Conservation (phyloP, 768 basidiomycete genomes). For the Sarcodon aspratus region DNA sequence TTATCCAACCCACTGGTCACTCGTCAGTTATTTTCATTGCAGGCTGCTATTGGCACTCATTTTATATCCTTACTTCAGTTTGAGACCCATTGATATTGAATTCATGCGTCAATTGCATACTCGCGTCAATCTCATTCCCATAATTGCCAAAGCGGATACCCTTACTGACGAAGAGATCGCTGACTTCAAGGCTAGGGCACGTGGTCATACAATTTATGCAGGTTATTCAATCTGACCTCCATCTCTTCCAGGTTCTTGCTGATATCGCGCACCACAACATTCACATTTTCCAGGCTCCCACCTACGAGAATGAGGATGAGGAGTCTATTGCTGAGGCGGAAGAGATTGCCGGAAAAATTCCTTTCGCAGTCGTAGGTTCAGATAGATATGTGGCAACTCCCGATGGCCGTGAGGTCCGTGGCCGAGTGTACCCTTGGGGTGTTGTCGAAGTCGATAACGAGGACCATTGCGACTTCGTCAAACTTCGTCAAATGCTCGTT, state of each 20-base stretch:
- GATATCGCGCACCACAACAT: slow-evolving; percentile 96
- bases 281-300: slow-evolving; percentile 95
- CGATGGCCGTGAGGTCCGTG: slow-evolving; percentile 88
- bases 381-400: slow-evolving; percentile 70
- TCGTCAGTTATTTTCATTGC: slow-evolving; percentile 48
- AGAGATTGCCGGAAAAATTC: slow-evolving; percentile 96
- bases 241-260: slow-evolving; percentile 55
- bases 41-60: not conserved
- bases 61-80: slow-evolving; percentile 28
- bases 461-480: slow-evolving; percentile 98
- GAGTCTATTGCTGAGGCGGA: slow-evolving; percentile 96
- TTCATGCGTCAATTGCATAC: slow-evolving; percentile 97
- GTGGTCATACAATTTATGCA: slow-evolving; percentile 11
- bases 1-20: slow-evolving; percentile 97
- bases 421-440: slow-evolving; percentile 97
- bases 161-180: slow-evolving; percentile 92
- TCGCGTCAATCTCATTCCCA: slow-evolving; percentile 95
- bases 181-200: slow-evolving; percentile 86
- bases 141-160: slow-evolving; percentile 98
- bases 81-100: slow-evolving; percentile 97
- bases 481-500: slow-evolving; percentile 98
- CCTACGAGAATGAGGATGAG: slow-evolving; percentile 97
- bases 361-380: slow-evolving; percentile 96
- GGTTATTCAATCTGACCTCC: not conserved
- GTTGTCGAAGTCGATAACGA: slow-evolving; percentile 99